Evolutionary conservation across 306 rosid genomes (phyloP), one percentile per base, ranked within the genome.

Genomic region (Lablab purpureus): DNA sequence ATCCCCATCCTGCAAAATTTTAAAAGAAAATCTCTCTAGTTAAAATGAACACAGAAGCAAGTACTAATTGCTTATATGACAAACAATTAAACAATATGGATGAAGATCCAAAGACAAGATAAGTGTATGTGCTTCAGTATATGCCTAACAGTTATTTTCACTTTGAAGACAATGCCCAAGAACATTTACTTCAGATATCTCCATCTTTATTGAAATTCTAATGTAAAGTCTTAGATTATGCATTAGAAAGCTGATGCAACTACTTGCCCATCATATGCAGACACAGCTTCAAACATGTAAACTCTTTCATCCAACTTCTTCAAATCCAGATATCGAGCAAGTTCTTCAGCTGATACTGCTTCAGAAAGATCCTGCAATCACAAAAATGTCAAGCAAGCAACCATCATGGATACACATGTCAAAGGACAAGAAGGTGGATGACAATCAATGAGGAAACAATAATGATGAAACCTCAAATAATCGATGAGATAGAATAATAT

Each of bases 241-340:
- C 78, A 45, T 73, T 34, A 68, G 74, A 78, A 69, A 46, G 46
- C 36, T 72, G 36, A 74, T 14, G 79, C 51, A 62, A 47, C 64
- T 28, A 84, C 91, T 84, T 68, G 88, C 99, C 99, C 99, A 79
- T 96, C 98, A 49, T 90, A 89, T 17, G 93, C 93, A 80, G 99
- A 93, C 72, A 93, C 92, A 23, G 99, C 97, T 91, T 93, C 98
- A 85, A 96, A 85, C 98, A 90, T 90, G 89, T 79, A 93, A 52
- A 90, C 92, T 84, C 99, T 90, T 89, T 93, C 99, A n/a, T 90
- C 99, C 86, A 96, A 79, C 86, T 93, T 96, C 71, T 96, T 96
- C 15, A 96, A 91, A 89, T 96, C 99, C 25, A 96, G 82, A 90
- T 93, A 93, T 32, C 86, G 92, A 76, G 88, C 91, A 78, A 96